Base-by-base conservation (phyloP, 176 grass and related monocot genomes). In the Tillandsia fasciculata region DNA sequence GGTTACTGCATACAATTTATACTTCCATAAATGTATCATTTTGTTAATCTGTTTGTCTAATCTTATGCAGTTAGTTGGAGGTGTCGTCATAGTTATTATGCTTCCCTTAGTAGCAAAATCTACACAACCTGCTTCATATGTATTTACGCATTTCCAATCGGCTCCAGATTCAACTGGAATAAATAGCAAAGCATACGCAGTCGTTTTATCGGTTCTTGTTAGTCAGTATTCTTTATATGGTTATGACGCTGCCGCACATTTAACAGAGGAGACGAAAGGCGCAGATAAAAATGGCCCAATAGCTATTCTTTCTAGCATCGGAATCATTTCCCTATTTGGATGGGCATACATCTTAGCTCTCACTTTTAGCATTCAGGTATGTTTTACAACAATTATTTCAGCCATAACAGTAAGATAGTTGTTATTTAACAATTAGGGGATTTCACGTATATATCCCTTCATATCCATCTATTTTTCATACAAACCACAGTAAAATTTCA, bases 291-390 rank as follows among this genome's bases (percentile, higher is more conserved):
- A 97, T 74, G 94, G 94, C 0, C 94, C 94, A 51, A 97, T 93
- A 51, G 94, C 94, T 51, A 97, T 97, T 83, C 82, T 97, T 51
- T 87, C 94, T 9, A 92, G 89, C 76, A 97, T 97, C 26, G 94
- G 89, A 24, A 97, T 97, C 75, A 97, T 97, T 87, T 68, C 89
- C 4, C 63, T 97, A 11, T 97, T 97, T 72, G 94, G 94, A 9
- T 97, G 94, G 94, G 94, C 82, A 2, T 97, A 97, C 84, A 97
- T 97, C 81, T 83, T 97, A 23, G 94, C 94, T 11, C 84, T 97
- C 70, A 97, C 86, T 77, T 97, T 97, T 80, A 97, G 94, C 86
- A 97, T 97, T 82, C 94, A 92, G 88, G 88, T 88, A 77, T 3
- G 14, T 0, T 49, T 59, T 69, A 14, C 33, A 20, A 59, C 54